These are phyloP conservation scores for Suillus subaureus DNA, from an alignment of 768 basidiomycete genomes.

Conservation along the genomic window DNA sequence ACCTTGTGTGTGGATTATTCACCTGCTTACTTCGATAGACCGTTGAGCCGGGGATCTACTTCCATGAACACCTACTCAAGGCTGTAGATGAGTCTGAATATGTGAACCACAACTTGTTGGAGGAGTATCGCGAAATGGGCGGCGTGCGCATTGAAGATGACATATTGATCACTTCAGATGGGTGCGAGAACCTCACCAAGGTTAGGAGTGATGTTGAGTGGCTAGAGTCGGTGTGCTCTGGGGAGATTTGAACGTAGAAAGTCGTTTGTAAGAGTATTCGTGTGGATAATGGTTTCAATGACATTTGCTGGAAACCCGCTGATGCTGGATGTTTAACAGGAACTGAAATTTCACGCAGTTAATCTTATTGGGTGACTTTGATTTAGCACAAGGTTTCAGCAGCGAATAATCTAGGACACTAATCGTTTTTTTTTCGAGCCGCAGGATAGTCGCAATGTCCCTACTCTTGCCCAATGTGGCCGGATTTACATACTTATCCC, in stretches of 20 bases:
- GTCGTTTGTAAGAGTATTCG: not conserved
- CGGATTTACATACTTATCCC: not conserved
- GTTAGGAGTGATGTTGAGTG: slow-evolving; percentile 81
- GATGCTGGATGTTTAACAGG: not conserved
- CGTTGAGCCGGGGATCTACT: slow-evolving; percentile 90
- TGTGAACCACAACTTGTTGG: slow-evolving; percentile 59
- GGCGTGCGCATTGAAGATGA: slow-evolving; percentile 96
- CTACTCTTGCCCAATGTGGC: not conserved
- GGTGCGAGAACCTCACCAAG: slow-evolving; percentile 84
- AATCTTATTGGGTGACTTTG: not conserved
- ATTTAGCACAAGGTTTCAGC: not conserved
- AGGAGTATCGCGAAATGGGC: slow-evolving; percentile 78
- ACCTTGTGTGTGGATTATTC: slow-evolving; percentile 5
- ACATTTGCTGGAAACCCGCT: not conserved
- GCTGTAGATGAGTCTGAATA: not conserved
- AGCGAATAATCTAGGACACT: not conserved
- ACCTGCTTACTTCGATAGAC: slow-evolving; percentile 50
- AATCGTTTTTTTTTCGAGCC: not conserved
- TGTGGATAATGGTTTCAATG: not conserved
- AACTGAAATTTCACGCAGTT: not conserved
- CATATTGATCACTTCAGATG: slow-evolving; percentile 71
- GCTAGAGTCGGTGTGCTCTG: slow-evolving; percentile 83
- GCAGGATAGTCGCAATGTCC: not conserved
- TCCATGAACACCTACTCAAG: slow-evolving; percentile 64
- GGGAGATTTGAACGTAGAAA: slow-evolving; percentile 38